Percentiles rank a stretch among this genome's conserved stretches.
Evolutionary conservation across 208 protist genomes (phyloP).

Genomic region (Trichomonas gallinae): DNA sequence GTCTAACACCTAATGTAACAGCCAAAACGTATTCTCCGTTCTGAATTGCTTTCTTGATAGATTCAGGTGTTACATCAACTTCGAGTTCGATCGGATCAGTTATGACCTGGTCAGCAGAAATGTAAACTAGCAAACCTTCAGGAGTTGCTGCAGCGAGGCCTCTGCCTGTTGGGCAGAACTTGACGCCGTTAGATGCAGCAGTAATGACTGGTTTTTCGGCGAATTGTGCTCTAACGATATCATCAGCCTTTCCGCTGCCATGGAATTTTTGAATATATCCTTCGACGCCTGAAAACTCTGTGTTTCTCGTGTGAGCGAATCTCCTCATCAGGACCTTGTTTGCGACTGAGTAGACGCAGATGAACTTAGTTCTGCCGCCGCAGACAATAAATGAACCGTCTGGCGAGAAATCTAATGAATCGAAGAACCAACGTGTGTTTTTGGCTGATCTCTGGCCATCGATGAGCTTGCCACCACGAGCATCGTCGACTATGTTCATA

Average conservation of each 20-base stretch:
- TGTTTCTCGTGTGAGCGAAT: background rate
- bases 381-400: background rate
- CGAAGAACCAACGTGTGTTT: background rate
- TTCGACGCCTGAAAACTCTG: background rate
- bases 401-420: background rate
- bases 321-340: background rate
- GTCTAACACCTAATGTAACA: background rate
- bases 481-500: background rate
- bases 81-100: background rate
- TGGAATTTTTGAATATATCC: background rate
- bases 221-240: background rate
- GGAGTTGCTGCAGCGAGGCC: background rate
- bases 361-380: background rate
- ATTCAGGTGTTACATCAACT: background rate
- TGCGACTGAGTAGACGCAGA: background rate
- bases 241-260: background rate
- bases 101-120: background rate
- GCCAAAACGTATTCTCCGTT: background rate
- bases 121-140: background rate
- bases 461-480: background rate
- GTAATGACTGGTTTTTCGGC: background rate
- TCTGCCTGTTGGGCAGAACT: background rate
- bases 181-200: background rate
- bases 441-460: background rate
- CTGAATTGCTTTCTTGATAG: background rate